Evolutionary conservation across 768 basidiomycete genomes (phyloP).

Genomic region (Russula compacta): DNA sequence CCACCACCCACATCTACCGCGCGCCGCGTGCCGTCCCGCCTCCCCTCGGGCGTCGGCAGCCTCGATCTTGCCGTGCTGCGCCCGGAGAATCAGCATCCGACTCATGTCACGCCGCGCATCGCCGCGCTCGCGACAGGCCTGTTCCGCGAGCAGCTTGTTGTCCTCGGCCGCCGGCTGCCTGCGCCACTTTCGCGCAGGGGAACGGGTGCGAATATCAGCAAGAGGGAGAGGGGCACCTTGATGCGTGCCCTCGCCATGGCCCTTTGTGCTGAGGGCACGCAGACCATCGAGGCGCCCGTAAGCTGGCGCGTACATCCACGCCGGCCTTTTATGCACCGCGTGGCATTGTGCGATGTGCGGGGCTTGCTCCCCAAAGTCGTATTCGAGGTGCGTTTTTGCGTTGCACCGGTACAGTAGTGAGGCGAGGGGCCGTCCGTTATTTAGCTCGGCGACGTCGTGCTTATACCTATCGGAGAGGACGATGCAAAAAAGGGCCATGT

Average conservation of each 20-base stretch:
- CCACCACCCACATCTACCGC: neutral
- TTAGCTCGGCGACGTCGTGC: slow-evolving; percentile 56
- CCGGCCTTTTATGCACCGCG: slow-evolving; percentile 7
- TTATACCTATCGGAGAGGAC: slow-evolving; percentile 37
- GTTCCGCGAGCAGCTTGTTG: slow-evolving; percentile 44
- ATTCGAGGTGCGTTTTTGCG: neutral
- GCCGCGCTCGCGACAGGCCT: slow-evolving; percentile 39
- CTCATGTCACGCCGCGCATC: slow-evolving; percentile 57
- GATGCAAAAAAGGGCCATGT: slow-evolving; percentile 25
- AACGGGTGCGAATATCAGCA: neutral
- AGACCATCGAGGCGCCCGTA: slow-evolving; percentile 3
- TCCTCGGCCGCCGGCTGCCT: slow-evolving; percentile 41
- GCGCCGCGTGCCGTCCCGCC: slow-evolving; percentile 9
- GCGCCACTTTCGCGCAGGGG: neutral
- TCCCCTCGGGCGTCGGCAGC: slow-evolving; percentile 28
- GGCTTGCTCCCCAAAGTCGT: neutral
- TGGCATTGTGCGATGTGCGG: slow-evolving; percentile 1
- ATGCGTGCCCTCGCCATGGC: slow-evolving; percentile 7
- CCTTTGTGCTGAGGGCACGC: slow-evolving; percentile 6
- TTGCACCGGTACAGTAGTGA: neutral
- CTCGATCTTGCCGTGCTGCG: slow-evolving; percentile 49
- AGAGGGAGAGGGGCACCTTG: neutral
- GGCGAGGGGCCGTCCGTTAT: slow-evolving; percentile 19
- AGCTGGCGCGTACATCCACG: slow-evolving; percentile 12
- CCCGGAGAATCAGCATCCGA: slow-evolving; percentile 42